Conservation (phyloP, 441 rosid species). For the Gossypium trilobum region DNA sequence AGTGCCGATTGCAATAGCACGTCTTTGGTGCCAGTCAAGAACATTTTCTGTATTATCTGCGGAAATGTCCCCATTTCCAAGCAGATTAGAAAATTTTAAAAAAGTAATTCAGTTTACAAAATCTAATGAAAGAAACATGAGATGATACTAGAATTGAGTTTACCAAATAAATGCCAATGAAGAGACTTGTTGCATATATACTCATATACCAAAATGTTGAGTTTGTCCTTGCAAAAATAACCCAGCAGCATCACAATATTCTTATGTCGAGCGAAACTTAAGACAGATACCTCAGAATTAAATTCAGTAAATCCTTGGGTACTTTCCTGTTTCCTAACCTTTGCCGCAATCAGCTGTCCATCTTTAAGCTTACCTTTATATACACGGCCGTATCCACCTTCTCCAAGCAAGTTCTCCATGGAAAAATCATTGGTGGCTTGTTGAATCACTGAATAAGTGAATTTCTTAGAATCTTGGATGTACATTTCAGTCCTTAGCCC, state of each 20-base stretch:
- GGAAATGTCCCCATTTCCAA: background rate
- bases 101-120: background rate
- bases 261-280: conserved; percentile 57
- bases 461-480: conserved; percentile 35
- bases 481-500: conserved; percentile 39
- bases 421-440: conserved; percentile 43
- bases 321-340: conserved; percentile 51
- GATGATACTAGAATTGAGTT: background rate
- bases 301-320: conserved; percentile 47
- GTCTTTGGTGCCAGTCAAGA: conserved; percentile 50
- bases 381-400: conserved; percentile 57
- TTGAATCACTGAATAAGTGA: conserved; percentile 40
- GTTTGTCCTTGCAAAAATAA: conserved; percentile 51
- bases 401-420: conserved; percentile 41
- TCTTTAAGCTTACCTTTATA: conserved; percentile 46
- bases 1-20: conserved; percentile 45
- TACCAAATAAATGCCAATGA: conserved; percentile 56
- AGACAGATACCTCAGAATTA: conserved; percentile 40
- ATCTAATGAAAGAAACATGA: background rate
- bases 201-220: conserved; percentile 54
- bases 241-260: conserved; percentile 65
- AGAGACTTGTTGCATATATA: conserved; percentile 60
- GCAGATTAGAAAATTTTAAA: background rate
- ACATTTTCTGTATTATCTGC: conserved; percentile 28
- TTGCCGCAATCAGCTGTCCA: conserved; percentile 50